Evolutionary conservation across 2,329 filamentous ascomycete species (phyloP).

Genomic region (Colletotrichum truncatum): DNA sequence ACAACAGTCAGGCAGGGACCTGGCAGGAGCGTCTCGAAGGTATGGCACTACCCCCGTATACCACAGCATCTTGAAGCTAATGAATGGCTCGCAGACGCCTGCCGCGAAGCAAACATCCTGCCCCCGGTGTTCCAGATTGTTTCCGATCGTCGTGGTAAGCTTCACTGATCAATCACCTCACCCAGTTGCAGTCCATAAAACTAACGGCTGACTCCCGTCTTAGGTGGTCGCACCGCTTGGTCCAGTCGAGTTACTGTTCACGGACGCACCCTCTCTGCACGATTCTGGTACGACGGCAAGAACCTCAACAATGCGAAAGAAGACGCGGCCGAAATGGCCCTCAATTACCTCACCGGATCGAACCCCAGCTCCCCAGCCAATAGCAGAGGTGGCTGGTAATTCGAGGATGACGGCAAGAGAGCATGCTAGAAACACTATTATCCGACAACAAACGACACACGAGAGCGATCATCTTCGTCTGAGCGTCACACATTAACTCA

Average conservation of each 20-base stretch:
- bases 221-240: conserved; percentile 92
- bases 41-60: conserved; percentile 42
- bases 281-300: conserved; percentile 92
- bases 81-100: conserved; percentile 58
- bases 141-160: conserved; percentile 77
- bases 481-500: conserved; percentile 14
- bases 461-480: conserved; percentile 16
- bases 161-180: background rate
- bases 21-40: conserved; percentile 69
- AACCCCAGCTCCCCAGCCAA: conserved; percentile 50
- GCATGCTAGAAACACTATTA: background rate
- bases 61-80: background rate
- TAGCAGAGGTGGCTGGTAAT: conserved; percentile 30
- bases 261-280: conserved; percentile 72
- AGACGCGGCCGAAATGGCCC: conserved; percentile 87
- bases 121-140: conserved; percentile 74
- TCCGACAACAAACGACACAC: conserved; percentile 6
- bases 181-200: background rate
- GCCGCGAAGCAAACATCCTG: conserved; percentile 60
- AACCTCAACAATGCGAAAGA: conserved; percentile 89
- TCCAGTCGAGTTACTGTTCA: conserved; percentile 81
- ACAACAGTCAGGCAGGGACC: conserved; percentile 31
- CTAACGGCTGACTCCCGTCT: conserved; percentile 2
- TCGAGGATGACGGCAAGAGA: background rate
- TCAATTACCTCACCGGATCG: conserved; percentile 62